Evolutionary conservation across 352 stramenopile genomes (phyloP).

Genomic region (Pythium insidiosum): DNA sequence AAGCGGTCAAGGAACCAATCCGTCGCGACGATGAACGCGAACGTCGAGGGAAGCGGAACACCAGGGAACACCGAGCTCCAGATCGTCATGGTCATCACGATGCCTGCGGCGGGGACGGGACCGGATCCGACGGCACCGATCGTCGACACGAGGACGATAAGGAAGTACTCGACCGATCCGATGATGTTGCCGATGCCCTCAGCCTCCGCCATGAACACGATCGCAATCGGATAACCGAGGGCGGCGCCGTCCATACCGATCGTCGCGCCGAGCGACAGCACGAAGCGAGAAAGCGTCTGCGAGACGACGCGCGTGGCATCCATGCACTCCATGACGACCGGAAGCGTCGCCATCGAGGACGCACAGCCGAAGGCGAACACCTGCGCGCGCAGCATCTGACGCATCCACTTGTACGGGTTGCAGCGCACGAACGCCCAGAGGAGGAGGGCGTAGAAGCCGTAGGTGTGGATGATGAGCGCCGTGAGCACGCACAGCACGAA

Average conservation of each 20-base stretch:
- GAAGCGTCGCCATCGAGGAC: slow-evolving; percentile 37
- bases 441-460: slow-evolving; percentile 29
- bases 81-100: slow-evolving; percentile 35
- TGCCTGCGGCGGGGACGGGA: slow-evolving; percentile 21
- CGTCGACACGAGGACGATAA: slow-evolving; percentile 23
- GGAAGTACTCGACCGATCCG: slow-evolving; percentile 20
- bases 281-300: slow-evolving; percentile 18
- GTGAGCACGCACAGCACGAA: slow-evolving; percentile 22
- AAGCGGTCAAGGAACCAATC: slow-evolving; percentile 59
- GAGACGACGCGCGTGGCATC: slow-evolving; percentile 17
- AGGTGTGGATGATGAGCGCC: slow-evolving; percentile 12
- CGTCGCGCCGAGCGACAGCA: slow-evolving; percentile 23
- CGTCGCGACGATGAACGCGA: slow-evolving; percentile 43
- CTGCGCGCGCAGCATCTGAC: slow-evolving; percentile 20
- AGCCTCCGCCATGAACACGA: slow-evolving; percentile 31
- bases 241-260: slow-evolving; percentile 25
- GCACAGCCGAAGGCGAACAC: slow-evolving; percentile 30
- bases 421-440: slow-evolving; percentile 16
- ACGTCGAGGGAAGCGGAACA: slow-evolving; percentile 29
- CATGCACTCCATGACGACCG: slow-evolving; percentile 27
- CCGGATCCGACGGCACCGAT: slow-evolving; percentile 20
- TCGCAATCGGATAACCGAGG: slow-evolving; percentile 20
- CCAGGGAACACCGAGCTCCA: slow-evolving; percentile 27
- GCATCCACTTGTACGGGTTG: slow-evolving; percentile 26
- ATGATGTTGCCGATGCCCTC: slow-evolving; percentile 15